Evolutionary conservation across 768 basidiomycete genomes (phyloP).

Genomic region (Cyathus striatus): DNA sequence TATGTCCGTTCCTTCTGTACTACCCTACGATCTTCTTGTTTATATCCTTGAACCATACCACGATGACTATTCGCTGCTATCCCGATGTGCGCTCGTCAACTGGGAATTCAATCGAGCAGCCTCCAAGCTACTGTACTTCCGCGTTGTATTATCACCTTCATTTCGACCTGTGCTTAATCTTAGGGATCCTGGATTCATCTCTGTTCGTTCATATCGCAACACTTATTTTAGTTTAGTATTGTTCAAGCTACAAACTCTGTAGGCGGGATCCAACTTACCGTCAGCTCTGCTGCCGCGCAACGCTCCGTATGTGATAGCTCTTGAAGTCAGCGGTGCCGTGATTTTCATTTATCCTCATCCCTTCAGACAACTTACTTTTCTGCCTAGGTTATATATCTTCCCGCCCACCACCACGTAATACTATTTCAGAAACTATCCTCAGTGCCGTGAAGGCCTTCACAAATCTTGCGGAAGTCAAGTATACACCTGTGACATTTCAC

Average conservation of each 20-base stretch:
- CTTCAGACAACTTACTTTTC: constrained; percentile 3
- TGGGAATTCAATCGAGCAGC: constrained; percentile 39
- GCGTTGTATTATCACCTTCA: constrained; percentile 36
- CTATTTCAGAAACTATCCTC: constrained; percentile 18
- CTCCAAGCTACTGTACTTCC: constrained; percentile 38
- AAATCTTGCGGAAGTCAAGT: constrained; percentile 25
- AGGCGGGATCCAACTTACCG: constrained; percentile 21
- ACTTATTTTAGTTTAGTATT: background rate
- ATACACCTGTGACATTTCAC: constrained; percentile 28
- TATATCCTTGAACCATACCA: constrained; percentile 24
- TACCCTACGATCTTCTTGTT: constrained; percentile 26
- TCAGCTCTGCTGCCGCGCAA: constrained; percentile 36
- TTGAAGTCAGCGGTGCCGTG: constrained; percentile 49
- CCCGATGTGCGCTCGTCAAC: constrained; percentile 38
- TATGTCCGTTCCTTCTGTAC: background rate
- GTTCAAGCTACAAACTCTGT: background rate
- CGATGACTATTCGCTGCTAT: constrained; percentile 31
- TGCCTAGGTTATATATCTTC: constrained; percentile 17
- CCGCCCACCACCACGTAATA: constrained; percentile 24
- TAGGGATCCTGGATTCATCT: constrained; percentile 24
- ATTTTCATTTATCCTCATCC: constrained; percentile 9
- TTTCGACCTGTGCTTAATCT: constrained; percentile 26
- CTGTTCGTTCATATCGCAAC: constrained; percentile 18
- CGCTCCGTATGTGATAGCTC: constrained; percentile 30
- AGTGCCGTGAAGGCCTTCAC: constrained; percentile 22